Evolutionary conservation across 2,329 filamentous ascomycete genomes (phyloP).

Genomic region (Elsinoe necatrix): DNA sequence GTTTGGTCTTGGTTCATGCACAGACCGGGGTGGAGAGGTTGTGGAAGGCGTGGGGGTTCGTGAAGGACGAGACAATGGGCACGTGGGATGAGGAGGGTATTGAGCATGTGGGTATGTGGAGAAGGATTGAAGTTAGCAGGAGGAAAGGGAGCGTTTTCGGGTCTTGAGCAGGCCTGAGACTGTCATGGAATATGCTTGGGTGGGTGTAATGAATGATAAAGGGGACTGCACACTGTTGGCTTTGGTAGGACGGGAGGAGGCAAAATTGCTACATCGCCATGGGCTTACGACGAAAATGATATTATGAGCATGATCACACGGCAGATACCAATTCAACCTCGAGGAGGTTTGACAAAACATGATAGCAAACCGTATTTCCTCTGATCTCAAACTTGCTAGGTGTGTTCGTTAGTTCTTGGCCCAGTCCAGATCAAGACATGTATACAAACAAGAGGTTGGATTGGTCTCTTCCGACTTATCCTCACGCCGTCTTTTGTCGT

Average conservation of each 20-base stretch:
- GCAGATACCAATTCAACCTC: background rate
- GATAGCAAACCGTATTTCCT: background rate
- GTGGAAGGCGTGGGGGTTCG: slow-evolving; percentile 68
- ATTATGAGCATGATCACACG: background rate
- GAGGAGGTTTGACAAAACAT: background rate
- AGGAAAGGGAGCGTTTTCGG: background rate
- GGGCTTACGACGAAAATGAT: background rate
- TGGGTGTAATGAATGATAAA: background rate
- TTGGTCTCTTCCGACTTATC: too few relatives aligned
- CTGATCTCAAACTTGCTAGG: too few relatives aligned
- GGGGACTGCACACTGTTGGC: background rate
- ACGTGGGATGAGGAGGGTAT: slow-evolving; percentile 80
- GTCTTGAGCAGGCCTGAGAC: too few relatives aligned
- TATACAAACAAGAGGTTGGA: too few relatives aligned
- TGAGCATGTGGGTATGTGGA: slow-evolving; percentile 78
- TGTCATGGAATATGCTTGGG: background rate
- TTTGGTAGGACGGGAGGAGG: background rate
- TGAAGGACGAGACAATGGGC: slow-evolving; percentile 62
- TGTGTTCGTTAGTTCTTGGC: too few relatives aligned
- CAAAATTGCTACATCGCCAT: background rate
- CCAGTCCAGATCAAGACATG: too few relatives aligned
- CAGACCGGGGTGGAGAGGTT: slow-evolving; percentile 56
- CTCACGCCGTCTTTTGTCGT: too few relatives aligned
- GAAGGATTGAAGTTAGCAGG: slow-evolving; percentile 32
- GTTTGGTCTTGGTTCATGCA: slow-evolving; percentile 70